A percentile compares a stretch with the other conserved stretches of the same genome.
phyloP scores from a whole-genome alignment of 2,329 filamentous ascomycete genomes.

The Venturia oleaginea region DNA sequence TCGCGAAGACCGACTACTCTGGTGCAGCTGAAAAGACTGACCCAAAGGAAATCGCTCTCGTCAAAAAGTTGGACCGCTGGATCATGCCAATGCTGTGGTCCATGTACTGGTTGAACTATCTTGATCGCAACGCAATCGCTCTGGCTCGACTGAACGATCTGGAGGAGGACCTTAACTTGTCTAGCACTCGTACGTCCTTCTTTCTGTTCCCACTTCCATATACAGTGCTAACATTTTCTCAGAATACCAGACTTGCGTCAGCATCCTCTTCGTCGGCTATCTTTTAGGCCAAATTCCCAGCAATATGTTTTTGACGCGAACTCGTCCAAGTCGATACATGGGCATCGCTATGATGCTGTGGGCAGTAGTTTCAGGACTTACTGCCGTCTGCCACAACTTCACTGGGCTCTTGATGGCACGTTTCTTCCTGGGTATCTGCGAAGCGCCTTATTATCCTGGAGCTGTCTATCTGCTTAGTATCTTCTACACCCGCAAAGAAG shows the following conservation, averaged over 20 bases:
- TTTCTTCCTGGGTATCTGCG: conserved; percentile 29
- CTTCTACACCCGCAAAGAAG: conserved; percentile 56
- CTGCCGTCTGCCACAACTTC: conserved; percentile 26
- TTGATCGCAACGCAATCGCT: conserved; percentile 57
- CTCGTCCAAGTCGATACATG: conserved; percentile 20
- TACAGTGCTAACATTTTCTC: not conserved
- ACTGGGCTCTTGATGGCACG: conserved; percentile 28
- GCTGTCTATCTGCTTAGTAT: conserved; percentile 52
- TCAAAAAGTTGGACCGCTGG: conserved; percentile 11
- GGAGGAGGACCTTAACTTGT: conserved; percentile 47
- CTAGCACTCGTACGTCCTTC: conserved; percentile 27
- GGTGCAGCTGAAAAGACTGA: conserved; percentile 1
- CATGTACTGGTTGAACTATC: conserved; percentile 28
- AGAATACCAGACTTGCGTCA: conserved; percentile 52
- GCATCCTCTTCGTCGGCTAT: conserved; percentile 46
- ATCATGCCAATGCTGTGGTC: conserved; percentile 13
- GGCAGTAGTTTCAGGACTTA: conserved; percentile 31
- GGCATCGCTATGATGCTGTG: conserved; percentile 38
- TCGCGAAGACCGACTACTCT: not conserved
- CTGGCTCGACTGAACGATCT: conserved; percentile 55
- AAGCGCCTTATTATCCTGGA: conserved; percentile 48
- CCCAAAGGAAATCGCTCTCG: conserved; percentile 7
- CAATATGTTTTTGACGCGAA: conserved; percentile 27
- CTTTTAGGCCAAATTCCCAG: conserved; percentile 22
- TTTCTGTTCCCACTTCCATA: not conserved